A percentile compares a stretch with the other conserved stretches of the same genome.
Conservation (phyloP, 2,329 filamentous ascomycete genomes). For the Neofusicoccum sp. region DNA sequence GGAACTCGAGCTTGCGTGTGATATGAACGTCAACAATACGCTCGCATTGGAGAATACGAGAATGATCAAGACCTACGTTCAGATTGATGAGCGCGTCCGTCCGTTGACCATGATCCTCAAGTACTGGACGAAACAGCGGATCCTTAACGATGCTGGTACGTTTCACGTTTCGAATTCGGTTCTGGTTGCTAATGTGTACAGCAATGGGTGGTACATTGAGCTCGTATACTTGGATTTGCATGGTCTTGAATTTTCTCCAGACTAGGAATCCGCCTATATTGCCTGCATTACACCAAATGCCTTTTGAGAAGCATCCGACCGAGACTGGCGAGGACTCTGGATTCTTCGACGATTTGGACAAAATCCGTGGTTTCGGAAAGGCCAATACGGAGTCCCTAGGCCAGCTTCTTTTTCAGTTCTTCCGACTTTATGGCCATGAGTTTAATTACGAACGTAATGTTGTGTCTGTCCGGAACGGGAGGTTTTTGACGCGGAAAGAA, state of each 20-base stretch:
- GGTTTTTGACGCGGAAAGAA: constrained; percentile 72
- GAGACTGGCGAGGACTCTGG: constrained; percentile 67
- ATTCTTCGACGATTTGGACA: constrained; percentile 83
- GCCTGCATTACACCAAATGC: constrained; percentile 76
- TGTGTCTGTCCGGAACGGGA: constrained; percentile 81
- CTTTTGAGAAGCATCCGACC: constrained; percentile 59
- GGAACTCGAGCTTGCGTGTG: constrained; percentile 81
- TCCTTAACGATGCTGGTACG: constrained; percentile 94
- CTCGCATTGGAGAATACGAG: constrained; percentile 92
- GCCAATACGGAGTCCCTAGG: constrained; percentile 81
- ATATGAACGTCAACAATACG: constrained; percentile 99
- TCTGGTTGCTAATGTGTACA: constrained; percentile 40
- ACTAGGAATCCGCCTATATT: constrained; percentile 79
- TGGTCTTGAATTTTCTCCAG: constrained; percentile 96
- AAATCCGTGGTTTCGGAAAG: constrained; percentile 69
- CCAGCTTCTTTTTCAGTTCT: constrained; percentile 90
- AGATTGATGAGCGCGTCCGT: constrained; percentile 85
- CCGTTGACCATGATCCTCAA: constrained; percentile 96
- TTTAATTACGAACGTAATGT: constrained; percentile 84
- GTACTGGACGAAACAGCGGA: constrained; percentile 89
- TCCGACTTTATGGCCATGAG: constrained; percentile 90
- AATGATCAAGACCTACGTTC: constrained; percentile 96
- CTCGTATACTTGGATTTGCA: constrained; percentile 98
- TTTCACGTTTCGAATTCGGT: constrained; percentile 20
- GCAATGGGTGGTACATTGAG: constrained; percentile 91